Evolutionary conservation across 2,329 filamentous ascomycete species (phyloP).

Genomic region (Thyridium curvatum): DNA sequence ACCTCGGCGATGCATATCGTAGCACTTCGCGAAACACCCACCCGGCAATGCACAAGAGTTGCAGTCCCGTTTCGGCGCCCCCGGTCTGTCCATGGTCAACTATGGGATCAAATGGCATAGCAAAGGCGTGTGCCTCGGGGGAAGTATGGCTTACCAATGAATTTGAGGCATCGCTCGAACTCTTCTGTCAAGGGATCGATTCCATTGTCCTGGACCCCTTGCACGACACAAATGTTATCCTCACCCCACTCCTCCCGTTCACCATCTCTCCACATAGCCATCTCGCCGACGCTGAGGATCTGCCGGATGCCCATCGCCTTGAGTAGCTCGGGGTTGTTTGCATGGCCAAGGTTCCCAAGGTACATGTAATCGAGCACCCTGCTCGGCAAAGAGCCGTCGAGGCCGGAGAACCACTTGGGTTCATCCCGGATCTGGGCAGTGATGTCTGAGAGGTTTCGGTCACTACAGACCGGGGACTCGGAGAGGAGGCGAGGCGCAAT

Average conservation of each 20-base stretch:
- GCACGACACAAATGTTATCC: conserved; percentile 74
- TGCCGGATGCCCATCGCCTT: conserved; percentile 75
- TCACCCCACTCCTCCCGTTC: conserved; percentile 66
- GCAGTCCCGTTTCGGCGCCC: conserved; percentile 72
- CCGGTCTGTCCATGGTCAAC: conserved; percentile 49
- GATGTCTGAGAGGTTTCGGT: conserved; percentile 46
- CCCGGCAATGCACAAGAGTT: conserved; percentile 91
- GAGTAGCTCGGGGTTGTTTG: conserved; percentile 85
- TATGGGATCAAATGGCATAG: too few relatives aligned
- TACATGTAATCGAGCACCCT: conserved; percentile 92
- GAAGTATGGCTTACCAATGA: conserved; percentile 68
- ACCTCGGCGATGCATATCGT: conserved; percentile 99
- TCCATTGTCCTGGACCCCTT: conserved; percentile 91
- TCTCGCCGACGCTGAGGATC: conserved; percentile 88
- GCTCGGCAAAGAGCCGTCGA: conserved; percentile 89
- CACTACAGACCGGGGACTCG: conserved; percentile 54
- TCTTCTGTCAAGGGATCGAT: conserved; percentile 86
- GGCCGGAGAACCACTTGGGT: conserved; percentile 72
- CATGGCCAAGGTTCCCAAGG: conserved; percentile 85
- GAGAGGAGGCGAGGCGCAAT: conserved; percentile 71
- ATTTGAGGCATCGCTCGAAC: conserved; percentile 79
- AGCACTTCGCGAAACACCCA: conserved; percentile 90
- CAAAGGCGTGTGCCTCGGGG: not conserved
- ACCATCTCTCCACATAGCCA: conserved; percentile 70
- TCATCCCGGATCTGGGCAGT: conserved; percentile 48